Base-by-base conservation (phyloP, 1,284 basidiomycete species). In the Ceratobasidium sp. region DNA sequence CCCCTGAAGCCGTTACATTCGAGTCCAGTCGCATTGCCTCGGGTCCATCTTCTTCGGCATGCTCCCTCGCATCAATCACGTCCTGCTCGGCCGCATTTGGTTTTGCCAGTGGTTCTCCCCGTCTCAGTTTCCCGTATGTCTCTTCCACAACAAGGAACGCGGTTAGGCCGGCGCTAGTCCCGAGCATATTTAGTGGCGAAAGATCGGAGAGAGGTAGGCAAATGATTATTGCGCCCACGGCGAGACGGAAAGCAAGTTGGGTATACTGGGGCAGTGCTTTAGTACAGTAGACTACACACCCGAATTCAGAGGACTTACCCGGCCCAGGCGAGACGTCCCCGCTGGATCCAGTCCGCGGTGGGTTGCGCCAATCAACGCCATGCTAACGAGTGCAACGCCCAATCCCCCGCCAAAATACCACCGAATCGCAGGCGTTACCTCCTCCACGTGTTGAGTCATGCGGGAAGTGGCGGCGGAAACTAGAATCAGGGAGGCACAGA, bases 371-470 rank as follows among this genome's bases (percentile, higher is more conserved):
- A 80, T 75, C 1, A 74, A 56, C 7, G 75, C 76, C 57, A 79
- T 77, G 42, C 73, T 77, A n/a, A 78, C 53, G 25, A 80, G 31
- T 0, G 77, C 74, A 22, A 75, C 74, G 8, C 78, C 79, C 0
- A 81, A 74, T 0, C 80, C 80, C 10, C 74, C 74, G 27, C 77
- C 77, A 74, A 80, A 80, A 72, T 77, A 80, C 78, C 78, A 76
- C 15, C 73, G 72, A 32, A 75, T 45, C 0, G 73, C 76, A 8
- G 54, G 43, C 31, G 70, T 69, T 0, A 73, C 68, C 22, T 77
- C 73, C 22, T 73, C 69, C 8, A 74, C 70, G 22, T 71, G 47
- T n/a, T 55, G 56, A 40, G 79, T 75, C 71, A 80, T 77, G 27
- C 73, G 70, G 27, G 75, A 75, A 45, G 76, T 74, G 3, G 79